phyloP scores from a whole-genome alignment of 352 stramenopile species.

The Phytophthora crassamura region DNA sequence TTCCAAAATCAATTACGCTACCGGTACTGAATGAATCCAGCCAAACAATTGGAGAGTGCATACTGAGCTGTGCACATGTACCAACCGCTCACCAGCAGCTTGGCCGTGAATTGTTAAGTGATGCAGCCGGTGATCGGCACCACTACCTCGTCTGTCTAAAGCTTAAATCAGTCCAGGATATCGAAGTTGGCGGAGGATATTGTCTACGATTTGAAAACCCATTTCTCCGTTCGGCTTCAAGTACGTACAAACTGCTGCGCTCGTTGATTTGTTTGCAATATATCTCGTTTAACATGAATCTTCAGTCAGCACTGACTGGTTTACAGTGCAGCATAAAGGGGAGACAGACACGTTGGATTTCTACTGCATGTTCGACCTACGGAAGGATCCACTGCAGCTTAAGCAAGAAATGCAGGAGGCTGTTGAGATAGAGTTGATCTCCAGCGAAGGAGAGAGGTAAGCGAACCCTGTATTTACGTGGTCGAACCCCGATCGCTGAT shows the following conservation, averaged over 20 bases:
- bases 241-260: conserved; percentile 24
- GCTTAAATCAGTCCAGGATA: conserved; percentile 45
- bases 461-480: not conserved
- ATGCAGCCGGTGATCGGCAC: conserved; percentile 19
- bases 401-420: conserved; percentile 57
- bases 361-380: conserved; percentile 59
- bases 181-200: conserved; percentile 35
- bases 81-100: conserved; percentile 2
- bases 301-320: conserved; percentile 49
- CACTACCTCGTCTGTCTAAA: conserved; percentile 48
- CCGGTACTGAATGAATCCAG: conserved; percentile 23
- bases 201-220: conserved; percentile 46
- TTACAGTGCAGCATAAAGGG: conserved; percentile 44
- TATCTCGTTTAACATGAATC: not conserved
- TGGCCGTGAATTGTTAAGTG: conserved; percentile 5
- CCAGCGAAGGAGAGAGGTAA: conserved; percentile 31
- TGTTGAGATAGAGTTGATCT: conserved; percentile 50
- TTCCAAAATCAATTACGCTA: conserved; percentile 23
- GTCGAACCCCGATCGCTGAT: not conserved
- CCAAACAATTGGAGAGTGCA: conserved; percentile 25
- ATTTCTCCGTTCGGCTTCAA: conserved; percentile 41
- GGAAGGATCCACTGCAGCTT: conserved; percentile 38
- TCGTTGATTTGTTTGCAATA: not conserved
- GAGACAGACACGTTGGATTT: conserved; percentile 43
- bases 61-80: conserved; percentile 14